Base-by-base conservation (phyloP, 176 grass and related monocot genomes). In the Hyparrhenia diplandra region DNA sequence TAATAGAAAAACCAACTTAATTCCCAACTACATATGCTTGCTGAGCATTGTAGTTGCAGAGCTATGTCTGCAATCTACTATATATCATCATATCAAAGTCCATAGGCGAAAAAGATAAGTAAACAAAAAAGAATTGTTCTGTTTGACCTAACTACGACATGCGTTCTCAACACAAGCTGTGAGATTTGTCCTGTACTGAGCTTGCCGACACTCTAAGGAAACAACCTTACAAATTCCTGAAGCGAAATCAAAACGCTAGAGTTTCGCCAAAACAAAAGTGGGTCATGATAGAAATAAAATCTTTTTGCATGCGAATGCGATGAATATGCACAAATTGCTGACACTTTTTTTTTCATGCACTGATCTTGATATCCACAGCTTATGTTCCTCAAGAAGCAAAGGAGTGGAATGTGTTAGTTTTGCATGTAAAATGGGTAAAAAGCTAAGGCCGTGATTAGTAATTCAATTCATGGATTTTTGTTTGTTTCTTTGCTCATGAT, bases 191-290 rank as follows among this genome's bases (percentile, higher is more conserved):
- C 10, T 71, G 29, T 10, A 13, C 9, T 32, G 13, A 42, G 7
- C 29, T 76, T 76, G 68, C 68, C 76, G 49, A 25, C 58, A 73
- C 65, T 34, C 36, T 18, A 82, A 40, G 41, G 31, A 63, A 73
- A 69, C 78, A 34, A n/a, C 49, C 77, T 51, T n/a, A 75, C 69
- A 67, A 27, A 25, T 32, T n/a, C 47, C 32, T 23, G 40, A 51
- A 35, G 42, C 12, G 5, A 13, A 49, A 27, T 51, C n/a, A 34
- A n/a, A n/a, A n/a, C n/a, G n/a, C n/a, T n/a, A n/a, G n/a, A n/a
- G n/a, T n/a, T n/a, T n/a, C n/a, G n/a, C n/a, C n/a, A n/a, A n/a
- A n/a, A n/a, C n/a, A n/a, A n/a, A n/a, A n/a, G n/a, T n/a, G n/a
- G n/a, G n/a, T 21, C 9, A 20, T 20, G 49, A 10, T 5, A 12